phyloP scores from a whole-genome alignment of 306 rosid genomes.

The Fragaria iinumae region DNA sequence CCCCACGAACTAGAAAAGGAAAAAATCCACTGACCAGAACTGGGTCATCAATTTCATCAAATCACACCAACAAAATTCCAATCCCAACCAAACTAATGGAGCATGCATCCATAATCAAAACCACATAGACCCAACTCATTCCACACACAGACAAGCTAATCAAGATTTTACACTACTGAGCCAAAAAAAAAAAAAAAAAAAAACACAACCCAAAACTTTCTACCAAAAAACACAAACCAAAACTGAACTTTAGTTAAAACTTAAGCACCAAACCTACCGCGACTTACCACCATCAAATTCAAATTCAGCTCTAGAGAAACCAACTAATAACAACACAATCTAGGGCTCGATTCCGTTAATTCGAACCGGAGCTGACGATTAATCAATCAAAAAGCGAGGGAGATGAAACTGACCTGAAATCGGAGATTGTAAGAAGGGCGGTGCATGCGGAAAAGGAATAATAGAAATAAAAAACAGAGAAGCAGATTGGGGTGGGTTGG shows the following conservation, averaged over 20 bases:
- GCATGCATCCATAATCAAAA: not conserved
- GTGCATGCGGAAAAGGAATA: conserved; percentile 22
- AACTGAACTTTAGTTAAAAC: not conserved
- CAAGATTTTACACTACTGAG: not conserved
- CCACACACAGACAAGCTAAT: not conserved
- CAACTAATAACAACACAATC: not conserved
- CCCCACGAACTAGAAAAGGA: not conserved
- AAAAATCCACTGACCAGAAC: not conserved
- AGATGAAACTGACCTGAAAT: not conserved
- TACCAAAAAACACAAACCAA: not conserved
- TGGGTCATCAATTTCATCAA: not conserved
- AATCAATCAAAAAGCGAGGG: not conserved
- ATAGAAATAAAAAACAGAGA: too few species aligned
- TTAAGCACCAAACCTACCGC: not conserved
- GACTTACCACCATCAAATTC: not conserved
- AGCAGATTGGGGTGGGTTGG: not conserved
- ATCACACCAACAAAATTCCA: not conserved
- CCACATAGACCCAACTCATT: conserved; percentile 3
- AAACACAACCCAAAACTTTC: not conserved
- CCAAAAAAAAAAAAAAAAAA: not conserved
- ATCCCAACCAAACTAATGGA: not conserved
- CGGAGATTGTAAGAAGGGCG: not conserved
- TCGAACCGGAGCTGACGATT: not conserved
- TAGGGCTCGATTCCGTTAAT: not conserved
- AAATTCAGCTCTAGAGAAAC: conserved; percentile 10